These are phyloP conservation scores for Verticillium nonalfalfae DNA, from an alignment of 2,329 filamentous ascomycete genomes.

Conservation along the genomic window DNA sequence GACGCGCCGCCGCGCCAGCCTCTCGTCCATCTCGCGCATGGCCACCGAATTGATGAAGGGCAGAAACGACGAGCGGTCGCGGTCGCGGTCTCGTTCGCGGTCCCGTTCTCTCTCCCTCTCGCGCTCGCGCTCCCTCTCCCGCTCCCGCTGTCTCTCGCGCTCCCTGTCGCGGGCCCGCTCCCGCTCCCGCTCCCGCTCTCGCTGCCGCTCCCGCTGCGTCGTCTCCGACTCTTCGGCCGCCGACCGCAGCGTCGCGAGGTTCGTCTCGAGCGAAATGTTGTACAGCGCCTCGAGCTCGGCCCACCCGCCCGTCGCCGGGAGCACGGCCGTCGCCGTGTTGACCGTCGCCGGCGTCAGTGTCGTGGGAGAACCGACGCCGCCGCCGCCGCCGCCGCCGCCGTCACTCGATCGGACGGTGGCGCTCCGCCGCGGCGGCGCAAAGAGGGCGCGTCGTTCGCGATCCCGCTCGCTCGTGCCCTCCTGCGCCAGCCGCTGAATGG, in stretches of 20 bases:
- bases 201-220: neutral
- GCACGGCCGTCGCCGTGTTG: neutral
- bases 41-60: slow-evolving; percentile 29
- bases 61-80: slow-evolving; percentile 27
- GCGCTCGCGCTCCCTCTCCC: neutral
- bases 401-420: slow-evolving; percentile 5
- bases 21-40: slow-evolving; percentile 20
- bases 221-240: slow-evolving; percentile 6
- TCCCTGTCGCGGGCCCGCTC: neutral
- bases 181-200: neutral
- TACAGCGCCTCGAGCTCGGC: slow-evolving; percentile 36
- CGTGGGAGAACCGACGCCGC: neutral
- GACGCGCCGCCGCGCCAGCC: slow-evolving; percentile 16
- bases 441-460: slow-evolving; percentile 1
- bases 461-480: slow-evolving; percentile 7
- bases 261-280: slow-evolving; percentile 22
- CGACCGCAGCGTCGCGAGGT: slow-evolving; percentile 18
- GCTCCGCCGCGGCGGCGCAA: slow-evolving; percentile 4
- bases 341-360: neutral
- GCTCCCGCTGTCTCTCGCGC: neutral
- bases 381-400: neutral
- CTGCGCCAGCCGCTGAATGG: slow-evolving; percentile 16
- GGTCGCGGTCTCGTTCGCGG: slow-evolving; percentile 19
- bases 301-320: slow-evolving; percentile 22
- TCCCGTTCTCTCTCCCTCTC: neutral